Evolutionary conservation across 192 early-diverging fungal genomes (phyloP).

Genomic region (Mortierella antarctica): DNA sequence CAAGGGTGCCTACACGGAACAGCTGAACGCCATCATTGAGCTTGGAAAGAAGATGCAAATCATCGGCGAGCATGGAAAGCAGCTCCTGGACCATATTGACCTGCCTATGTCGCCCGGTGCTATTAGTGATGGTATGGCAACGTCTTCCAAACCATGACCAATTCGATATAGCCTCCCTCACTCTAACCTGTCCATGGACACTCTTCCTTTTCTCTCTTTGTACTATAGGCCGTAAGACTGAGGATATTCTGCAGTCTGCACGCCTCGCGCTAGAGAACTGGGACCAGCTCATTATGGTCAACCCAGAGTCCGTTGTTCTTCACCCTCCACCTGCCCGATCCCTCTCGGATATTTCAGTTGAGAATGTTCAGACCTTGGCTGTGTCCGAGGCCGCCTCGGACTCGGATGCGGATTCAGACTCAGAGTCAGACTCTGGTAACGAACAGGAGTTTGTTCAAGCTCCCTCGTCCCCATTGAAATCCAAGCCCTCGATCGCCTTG

Average conservation of each 20-base stretch:
- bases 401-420: slow-evolving; percentile 6
- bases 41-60: slow-evolving; percentile 53
- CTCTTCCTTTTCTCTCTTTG: background rate
- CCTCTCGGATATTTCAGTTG: slow-evolving; percentile 2
- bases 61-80: slow-evolving; percentile 50
- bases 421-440: slow-evolving; percentile 12
- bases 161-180: too few species aligned
- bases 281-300: slow-evolving; percentile 40
- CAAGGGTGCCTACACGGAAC: slow-evolving; percentile 42
- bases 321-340: slow-evolving; percentile 36
- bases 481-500: slow-evolving; percentile 30
- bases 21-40: slow-evolving; percentile 48
- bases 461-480: slow-evolving; percentile 38
- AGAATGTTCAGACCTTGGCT: slow-evolving; percentile 13
- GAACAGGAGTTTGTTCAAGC: slow-evolving; percentile 38
- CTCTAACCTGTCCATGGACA: background rate
- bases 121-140: slow-evolving; percentile 31
- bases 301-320: slow-evolving; percentile 30
- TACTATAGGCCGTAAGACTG: slow-evolving; percentile 41
- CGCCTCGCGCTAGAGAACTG: slow-evolving; percentile 44
- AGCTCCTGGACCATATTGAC: slow-evolving; percentile 45
- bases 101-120: slow-evolving; percentile 7
- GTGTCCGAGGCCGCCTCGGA: slow-evolving; percentile 7
- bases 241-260: slow-evolving; percentile 45
- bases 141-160: too few species aligned